Base-by-base conservation (phyloP, 2,329 filamentous ascomycete genomes). In the Colletotrichum aenigma region DNA sequence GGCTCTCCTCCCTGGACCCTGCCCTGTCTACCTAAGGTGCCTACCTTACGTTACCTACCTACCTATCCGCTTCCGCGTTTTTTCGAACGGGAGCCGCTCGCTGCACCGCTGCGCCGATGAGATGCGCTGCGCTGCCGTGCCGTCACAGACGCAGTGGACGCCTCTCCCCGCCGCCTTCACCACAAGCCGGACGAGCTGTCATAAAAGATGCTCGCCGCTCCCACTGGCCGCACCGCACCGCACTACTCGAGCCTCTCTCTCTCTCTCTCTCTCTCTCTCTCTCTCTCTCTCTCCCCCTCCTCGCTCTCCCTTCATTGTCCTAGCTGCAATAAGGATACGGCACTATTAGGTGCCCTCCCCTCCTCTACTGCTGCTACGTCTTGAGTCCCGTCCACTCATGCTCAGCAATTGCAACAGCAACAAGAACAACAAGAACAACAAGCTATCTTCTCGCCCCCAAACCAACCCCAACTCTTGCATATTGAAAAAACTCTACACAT, bases 121-220 rank as follows among this genome's bases (percentile, higher is more conserved):
- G 32, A 67, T 38, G 58, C n/a, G 70, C 36, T 62, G 56, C 70
- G 21, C 21, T 69, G 66, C 32, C 16, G 71, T 69, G 38, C 65
- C 21, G 62, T 60, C 70, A 55, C 43, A 60, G 30, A 60, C 15
- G 18, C 26, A 28, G 26, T 60, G 56, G 56, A 36, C 58, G 30
- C 30, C 34, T 26, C 48, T 24, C n/a, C 66, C 26, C 70, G 70
- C 66, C 67, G 48, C 60, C 16, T 13, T 68, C 55, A 55, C n/a
- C 56, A 66, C 12, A 28, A 68, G 28, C 32, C 62, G 24, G 48
- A 48, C 67, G 69, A 73, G 61, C 55, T 72, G 69, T 75, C 73
- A 75, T 75, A 75, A 75, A 74, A 75, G 69, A 72, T 72, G 73
- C 55, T 67, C 62, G 56, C 32, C 62, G 64, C 73, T 64, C 64